Conservation (phyloP, 768 basidiomycete species). For the Lentinula sp. region DNA sequence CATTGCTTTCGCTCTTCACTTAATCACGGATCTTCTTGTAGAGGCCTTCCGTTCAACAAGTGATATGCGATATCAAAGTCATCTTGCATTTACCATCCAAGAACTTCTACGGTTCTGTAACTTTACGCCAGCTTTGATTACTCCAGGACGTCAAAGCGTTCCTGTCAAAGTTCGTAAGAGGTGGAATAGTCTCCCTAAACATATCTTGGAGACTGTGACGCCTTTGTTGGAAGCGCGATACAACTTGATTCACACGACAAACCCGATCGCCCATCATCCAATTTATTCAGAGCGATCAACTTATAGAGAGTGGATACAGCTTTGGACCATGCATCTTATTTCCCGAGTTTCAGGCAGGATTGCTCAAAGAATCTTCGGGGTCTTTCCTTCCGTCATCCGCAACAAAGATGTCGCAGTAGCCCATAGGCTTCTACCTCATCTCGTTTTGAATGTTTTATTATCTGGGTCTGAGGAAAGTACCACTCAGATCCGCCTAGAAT, state of each 20-base stretch:
- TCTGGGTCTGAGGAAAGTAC: slow-evolving; percentile 62
- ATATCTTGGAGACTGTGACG: slow-evolving; percentile 79
- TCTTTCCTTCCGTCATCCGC: slow-evolving; percentile 71
- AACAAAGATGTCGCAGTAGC: slow-evolving; percentile 95
- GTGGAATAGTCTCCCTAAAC: slow-evolving; percentile 78
- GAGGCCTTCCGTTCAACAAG: slow-evolving; percentile 90
- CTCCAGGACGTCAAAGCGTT: slow-evolving; percentile 42
- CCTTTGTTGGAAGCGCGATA: slow-evolving; percentile 75
- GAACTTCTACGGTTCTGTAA: slow-evolving; percentile 83
- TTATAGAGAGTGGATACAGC: slow-evolving; percentile 94
- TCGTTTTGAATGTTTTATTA: slow-evolving; percentile 80
- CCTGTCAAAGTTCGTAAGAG: slow-evolving; percentile 62
- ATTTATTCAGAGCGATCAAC: slow-evolving; percentile 74
- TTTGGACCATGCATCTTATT: slow-evolving; percentile 83
- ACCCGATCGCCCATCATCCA: slow-evolving; percentile 48
- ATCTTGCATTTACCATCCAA: slow-evolving; percentile 88
- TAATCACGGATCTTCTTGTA: slow-evolving; percentile 81
- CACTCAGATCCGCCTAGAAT: slow-evolving; percentile 64
- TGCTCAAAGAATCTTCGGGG: slow-evolving; percentile 68
- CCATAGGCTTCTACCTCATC: slow-evolving; percentile 83
- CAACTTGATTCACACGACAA: slow-evolving; percentile 38
- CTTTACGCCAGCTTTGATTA: slow-evolving; percentile 73
- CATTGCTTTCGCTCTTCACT: slow-evolving; percentile 72
- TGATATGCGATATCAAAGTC: slow-evolving; percentile 86
- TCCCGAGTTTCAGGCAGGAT: slow-evolving; percentile 47